Evolutionary conservation across 257 asterid species (phyloP).

Genomic region (Penstemon eatonii): DNA sequence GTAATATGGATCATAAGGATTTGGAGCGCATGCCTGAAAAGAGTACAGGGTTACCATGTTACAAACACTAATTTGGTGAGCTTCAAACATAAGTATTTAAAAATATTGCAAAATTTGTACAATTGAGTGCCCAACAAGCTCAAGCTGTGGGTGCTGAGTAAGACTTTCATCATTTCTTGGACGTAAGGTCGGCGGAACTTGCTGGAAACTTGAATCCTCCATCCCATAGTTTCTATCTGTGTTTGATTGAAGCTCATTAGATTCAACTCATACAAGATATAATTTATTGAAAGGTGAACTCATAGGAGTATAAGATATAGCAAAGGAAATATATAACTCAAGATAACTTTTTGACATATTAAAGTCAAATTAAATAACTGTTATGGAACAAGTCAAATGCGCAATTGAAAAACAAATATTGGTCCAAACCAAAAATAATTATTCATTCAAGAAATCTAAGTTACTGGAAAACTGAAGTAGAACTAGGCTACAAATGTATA

Average conservation of each 20-base stretch:
- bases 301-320: too few relatives aligned
- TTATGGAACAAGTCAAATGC: slow-evolving; percentile 8
- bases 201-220: slow-evolving; percentile 40
- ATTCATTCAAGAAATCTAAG: slow-evolving; percentile 2
- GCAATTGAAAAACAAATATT: background rate
- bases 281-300: too few relatives aligned
- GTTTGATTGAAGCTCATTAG: slow-evolving; percentile 30
- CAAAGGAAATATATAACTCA: slow-evolving; percentile 21
- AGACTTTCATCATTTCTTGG: slow-evolving; percentile 47
- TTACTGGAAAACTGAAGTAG: slow-evolving; percentile 16
- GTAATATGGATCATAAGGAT: slow-evolving; percentile 59
- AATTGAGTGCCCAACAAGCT: slow-evolving; percentile 67
- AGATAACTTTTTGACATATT: slow-evolving; percentile 10
- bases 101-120: slow-evolving; percentile 40
- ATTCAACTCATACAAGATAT: background rate
- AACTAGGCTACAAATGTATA: slow-evolving; percentile 51
- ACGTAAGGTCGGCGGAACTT: slow-evolving; percentile 44
- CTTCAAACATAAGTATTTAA: background rate
- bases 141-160: slow-evolving; percentile 58
- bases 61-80: background rate
- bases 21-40: slow-evolving; percentile 61
- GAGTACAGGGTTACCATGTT: slow-evolving; percentile 19
- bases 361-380: background rate
- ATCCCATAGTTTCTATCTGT: slow-evolving; percentile 49
- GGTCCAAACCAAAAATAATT: background rate